Evolutionary conservation across 2,329 filamentous ascomycete species (phyloP).

Genomic region (Colletotrichum kahawae): DNA sequence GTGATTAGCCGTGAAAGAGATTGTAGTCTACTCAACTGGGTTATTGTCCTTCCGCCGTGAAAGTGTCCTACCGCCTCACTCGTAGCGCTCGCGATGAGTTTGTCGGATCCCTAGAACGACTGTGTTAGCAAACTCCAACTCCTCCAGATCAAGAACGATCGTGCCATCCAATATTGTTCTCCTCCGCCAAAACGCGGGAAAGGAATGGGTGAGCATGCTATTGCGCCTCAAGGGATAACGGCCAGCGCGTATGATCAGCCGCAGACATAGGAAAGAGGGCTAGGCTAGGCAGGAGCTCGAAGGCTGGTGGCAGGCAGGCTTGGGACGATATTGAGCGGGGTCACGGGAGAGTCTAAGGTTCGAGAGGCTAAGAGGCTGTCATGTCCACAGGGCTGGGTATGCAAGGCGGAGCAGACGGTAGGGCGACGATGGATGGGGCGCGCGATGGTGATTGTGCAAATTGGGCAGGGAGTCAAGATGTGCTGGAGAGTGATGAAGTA

Average conservation of each 20-base stretch:
- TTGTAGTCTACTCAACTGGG: not conserved
- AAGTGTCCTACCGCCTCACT: fast-evolving
- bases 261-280: not conserved
- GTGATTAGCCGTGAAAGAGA: fast-evolving
- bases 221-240: not conserved
- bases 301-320: not conserved
- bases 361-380: not conserved
- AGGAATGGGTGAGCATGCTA: not conserved
- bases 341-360: slow-evolving; percentile 1
- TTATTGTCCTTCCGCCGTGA: fast-evolving
- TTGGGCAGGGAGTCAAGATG: slow-evolving; percentile 18
- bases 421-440: slow-evolving; percentile 3
- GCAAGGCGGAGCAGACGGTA: not conserved
- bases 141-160: not conserved
- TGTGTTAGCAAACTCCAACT: not conserved
- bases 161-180: not conserved
- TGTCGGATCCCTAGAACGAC: not conserved
- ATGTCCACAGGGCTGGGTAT: slow-evolving; percentile 14
- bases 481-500: slow-evolving; percentile 18
- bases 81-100: not conserved
- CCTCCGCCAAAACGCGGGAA: not conserved
- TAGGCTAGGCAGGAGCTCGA: not conserved
- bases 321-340: not conserved
- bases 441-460: slow-evolving; percentile 11
- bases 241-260: not conserved